phyloP scores from a whole-genome alignment of 768 basidiomycete genomes.

The Trametes sanguinea region DNA sequence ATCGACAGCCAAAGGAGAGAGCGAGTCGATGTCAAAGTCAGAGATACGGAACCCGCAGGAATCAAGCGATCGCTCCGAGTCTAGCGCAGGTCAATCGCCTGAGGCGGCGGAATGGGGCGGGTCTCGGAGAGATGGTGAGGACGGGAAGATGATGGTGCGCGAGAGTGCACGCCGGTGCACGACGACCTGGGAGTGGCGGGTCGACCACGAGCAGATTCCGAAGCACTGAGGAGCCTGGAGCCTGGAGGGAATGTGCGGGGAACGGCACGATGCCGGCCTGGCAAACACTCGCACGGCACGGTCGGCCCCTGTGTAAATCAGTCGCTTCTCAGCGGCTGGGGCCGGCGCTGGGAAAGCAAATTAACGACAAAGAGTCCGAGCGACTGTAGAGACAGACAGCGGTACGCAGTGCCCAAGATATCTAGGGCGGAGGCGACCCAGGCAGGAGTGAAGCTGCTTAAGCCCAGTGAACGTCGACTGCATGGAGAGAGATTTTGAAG shows the following conservation, averaged over 20 bases:
- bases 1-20: not conserved
- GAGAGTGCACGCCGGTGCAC: not conserved
- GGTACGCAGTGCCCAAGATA: too few species aligned
- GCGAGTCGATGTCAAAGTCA: not conserved
- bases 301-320: constrained; percentile 6
- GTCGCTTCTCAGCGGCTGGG: too few species aligned
- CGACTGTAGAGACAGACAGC: too few species aligned
- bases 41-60: constrained; percentile 1
- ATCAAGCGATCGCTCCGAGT: not conserved
- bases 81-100: not conserved
- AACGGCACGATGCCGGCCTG: constrained; percentile 18
- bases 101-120: not conserved
- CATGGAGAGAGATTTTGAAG: too few species aligned
- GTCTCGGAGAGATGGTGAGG: not conserved
- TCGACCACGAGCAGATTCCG: not conserved
- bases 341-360: too few species aligned
- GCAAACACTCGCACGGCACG: not conserved
- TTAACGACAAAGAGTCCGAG: too few species aligned
- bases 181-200: not conserved
- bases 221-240: not conserved
- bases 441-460: too few species aligned
- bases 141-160: not conserved
- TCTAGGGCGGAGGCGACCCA: too few species aligned
- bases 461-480: too few species aligned
- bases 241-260: constrained; percentile 7